These are phyloP conservation scores for Aspergillus sp. DNA, from an alignment of 2,329 filamentous ascomycete genomes.

Conservation along the genomic window DNA sequence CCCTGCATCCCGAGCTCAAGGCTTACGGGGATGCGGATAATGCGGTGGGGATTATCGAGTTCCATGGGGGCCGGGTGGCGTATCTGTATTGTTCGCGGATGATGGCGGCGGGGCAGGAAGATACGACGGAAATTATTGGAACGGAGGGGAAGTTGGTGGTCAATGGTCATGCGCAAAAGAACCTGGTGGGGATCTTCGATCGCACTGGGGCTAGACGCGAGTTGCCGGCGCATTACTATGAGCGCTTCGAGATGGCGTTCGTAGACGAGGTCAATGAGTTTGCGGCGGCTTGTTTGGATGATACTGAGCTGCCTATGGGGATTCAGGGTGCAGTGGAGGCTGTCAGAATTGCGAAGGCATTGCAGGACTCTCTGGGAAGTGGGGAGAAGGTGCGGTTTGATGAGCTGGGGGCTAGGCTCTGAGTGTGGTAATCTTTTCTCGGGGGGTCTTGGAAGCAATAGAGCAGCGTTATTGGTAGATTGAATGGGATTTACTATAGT, in stretches of 20 bases:
- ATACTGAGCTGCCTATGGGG: slow-evolving; percentile 57
- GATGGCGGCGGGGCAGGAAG: slow-evolving; percentile 69
- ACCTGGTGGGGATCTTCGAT: slow-evolving; percentile 61
- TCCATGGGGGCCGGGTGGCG: slow-evolving; percentile 63
- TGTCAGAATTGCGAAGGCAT: slow-evolving; percentile 60
- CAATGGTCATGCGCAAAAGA: slow-evolving; percentile 60
- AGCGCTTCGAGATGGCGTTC: slow-evolving; percentile 65
- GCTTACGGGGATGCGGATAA: slow-evolving; percentile 64
- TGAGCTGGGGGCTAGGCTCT: slow-evolving; percentile 51
- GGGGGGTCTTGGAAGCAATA: not conserved
- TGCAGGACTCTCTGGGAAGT: slow-evolving; percentile 59
- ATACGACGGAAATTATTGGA: slow-evolving; percentile 68
- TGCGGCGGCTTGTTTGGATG: slow-evolving; percentile 59
- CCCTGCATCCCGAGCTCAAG: slow-evolving; percentile 58
- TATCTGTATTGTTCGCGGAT: slow-evolving; percentile 66
- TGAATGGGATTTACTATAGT: not conserved
- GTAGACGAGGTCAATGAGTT: slow-evolving; percentile 68
- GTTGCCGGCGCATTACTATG: slow-evolving; percentile 64
- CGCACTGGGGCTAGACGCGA: slow-evolving; percentile 58
- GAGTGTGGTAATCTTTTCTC: not conserved
- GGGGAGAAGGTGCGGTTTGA: slow-evolving; percentile 62
- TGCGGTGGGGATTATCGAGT: slow-evolving; percentile 66
- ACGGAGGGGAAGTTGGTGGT: slow-evolving; percentile 65
- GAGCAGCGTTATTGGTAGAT: not conserved
- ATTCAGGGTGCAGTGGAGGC: slow-evolving; percentile 58